Conservation (phyloP, 2,329 filamentous ascomycete species). For the Penicillium sclerotigenum region DNA sequence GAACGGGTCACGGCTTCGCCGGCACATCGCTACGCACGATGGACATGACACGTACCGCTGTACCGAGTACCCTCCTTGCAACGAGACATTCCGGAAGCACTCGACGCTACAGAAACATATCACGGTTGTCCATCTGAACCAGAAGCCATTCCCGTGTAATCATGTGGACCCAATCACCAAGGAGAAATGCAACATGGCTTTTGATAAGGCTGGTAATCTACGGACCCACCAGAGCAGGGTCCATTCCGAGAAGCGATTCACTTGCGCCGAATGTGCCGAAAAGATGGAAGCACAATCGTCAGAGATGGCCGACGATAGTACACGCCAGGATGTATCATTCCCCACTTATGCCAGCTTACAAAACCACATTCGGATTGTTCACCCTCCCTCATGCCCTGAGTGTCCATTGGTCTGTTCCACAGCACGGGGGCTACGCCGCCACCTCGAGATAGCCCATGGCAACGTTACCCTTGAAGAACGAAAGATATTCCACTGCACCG, state of each 20-base stretch:
- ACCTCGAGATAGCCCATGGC: slow-evolving; percentile 75
- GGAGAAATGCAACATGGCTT: slow-evolving; percentile 62
- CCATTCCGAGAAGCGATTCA: slow-evolving; percentile 69
- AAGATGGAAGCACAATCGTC: slow-evolving; percentile 40
- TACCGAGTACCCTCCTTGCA: slow-evolving; percentile 66
- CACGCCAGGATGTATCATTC: slow-evolving; percentile 56
- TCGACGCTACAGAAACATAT: slow-evolving; percentile 82
- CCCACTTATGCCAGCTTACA: slow-evolving; percentile 69
- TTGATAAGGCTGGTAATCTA: slow-evolving; percentile 69
- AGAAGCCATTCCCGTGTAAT: slow-evolving; percentile 69
- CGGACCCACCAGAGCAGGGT: slow-evolving; percentile 67
- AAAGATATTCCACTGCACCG: slow-evolving; percentile 64
- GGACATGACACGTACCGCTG: slow-evolving; percentile 74
- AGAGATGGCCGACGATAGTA: slow-evolving; percentile 20
- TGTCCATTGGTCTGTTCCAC: slow-evolving; percentile 68
- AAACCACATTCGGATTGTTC: slow-evolving; percentile 68
- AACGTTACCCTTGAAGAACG: slow-evolving; percentile 57
- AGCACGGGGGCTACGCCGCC: slow-evolving; percentile 66
- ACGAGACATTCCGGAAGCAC: slow-evolving; percentile 79
- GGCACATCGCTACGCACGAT: slow-evolving; percentile 75
- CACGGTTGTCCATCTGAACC: slow-evolving; percentile 67
- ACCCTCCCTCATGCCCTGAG: slow-evolving; percentile 69
- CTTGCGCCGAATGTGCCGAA: slow-evolving; percentile 69
- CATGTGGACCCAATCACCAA: slow-evolving; percentile 54
- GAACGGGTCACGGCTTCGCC: slow-evolving; percentile 71